Conservation (phyloP, 306 rosid species). For the Trifolium dubium region DNA sequence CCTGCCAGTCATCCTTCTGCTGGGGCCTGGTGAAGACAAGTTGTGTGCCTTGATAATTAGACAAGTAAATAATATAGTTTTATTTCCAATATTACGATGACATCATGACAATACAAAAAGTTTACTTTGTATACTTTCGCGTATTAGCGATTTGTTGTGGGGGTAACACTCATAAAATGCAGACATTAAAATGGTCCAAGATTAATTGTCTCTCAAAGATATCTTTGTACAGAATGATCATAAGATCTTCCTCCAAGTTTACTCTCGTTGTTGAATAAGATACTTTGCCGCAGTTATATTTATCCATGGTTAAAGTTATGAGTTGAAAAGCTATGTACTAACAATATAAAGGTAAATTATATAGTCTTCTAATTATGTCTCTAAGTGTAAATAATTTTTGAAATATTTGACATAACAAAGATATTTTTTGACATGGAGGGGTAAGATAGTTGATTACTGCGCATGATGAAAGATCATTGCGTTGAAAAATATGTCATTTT, state of each 20-base stretch:
- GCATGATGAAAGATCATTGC: slow-evolving; percentile 8
- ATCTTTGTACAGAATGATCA: slow-evolving; percentile 30
- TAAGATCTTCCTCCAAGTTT: slow-evolving; percentile 24
- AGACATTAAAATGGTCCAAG: slow-evolving; percentile 14
- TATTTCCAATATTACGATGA: slow-evolving; percentile 24
- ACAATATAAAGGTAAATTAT: no score
- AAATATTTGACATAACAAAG: neutral
- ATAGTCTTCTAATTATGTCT: no score
- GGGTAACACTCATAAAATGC: slow-evolving; percentile 8
- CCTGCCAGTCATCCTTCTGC: slow-evolving; percentile 31
- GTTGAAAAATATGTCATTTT: slow-evolving; percentile 33
- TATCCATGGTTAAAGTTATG: neutral
- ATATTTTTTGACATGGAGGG: neutral
- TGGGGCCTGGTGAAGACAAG: slow-evolving; percentile 27
- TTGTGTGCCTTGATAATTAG: slow-evolving; percentile 32
- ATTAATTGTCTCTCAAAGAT: slow-evolving; percentile 21
- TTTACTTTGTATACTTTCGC: slow-evolving; percentile 26
- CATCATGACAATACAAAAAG: slow-evolving; percentile 25
- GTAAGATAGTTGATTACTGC: slow-evolving; percentile 13
- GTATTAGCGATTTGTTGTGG: slow-evolving; percentile 25
- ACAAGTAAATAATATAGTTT: slow-evolving; percentile 21
- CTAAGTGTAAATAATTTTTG: no score
- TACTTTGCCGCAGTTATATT: neutral
- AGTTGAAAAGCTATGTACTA: neutral
- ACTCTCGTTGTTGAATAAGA: slow-evolving; percentile 3